phyloP scores from a whole-genome alignment of 305 asterid genomes.

The Fraxinus latifolia region DNA sequence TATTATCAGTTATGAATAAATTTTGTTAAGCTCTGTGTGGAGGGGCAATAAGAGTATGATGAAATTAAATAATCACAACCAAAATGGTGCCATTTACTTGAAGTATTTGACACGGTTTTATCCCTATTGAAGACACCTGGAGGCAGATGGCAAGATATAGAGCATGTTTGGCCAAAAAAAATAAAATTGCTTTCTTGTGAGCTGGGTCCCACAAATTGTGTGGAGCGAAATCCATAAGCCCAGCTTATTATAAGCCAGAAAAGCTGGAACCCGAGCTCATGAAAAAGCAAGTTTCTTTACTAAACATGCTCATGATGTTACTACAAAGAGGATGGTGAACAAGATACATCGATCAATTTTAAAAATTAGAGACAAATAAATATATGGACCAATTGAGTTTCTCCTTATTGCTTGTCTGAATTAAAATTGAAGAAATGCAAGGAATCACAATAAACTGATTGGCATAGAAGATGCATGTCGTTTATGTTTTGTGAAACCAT shows the following conservation, averaged over 20 bases:
- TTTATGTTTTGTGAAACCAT: background rate
- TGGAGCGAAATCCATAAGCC: background rate
- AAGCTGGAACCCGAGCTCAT: background rate
- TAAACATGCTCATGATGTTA: background rate
- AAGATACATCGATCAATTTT: background rate
- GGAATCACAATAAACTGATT: background rate
- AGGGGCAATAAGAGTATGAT: background rate
- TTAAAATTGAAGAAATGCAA: background rate
- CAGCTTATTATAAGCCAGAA: background rate
- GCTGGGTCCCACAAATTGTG: background rate
- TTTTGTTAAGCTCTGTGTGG: background rate
- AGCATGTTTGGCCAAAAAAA: background rate
- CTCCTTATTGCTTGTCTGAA: background rate
- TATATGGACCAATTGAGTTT: background rate
- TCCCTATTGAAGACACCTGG: background rate
- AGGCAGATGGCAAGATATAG: background rate
- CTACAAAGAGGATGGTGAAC: background rate
- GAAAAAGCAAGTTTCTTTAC: background rate
- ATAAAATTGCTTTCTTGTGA: background rate
- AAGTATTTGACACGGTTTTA: background rate
- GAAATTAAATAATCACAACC: background rate
- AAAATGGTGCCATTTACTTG: background rate
- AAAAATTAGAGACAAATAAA: background rate
- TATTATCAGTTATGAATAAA: background rate
- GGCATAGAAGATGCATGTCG: background rate